These are phyloP conservation scores for Monosporozyma servazzii DNA, from an alignment of 805 yeast species.

Conservation along the genomic window DNA sequence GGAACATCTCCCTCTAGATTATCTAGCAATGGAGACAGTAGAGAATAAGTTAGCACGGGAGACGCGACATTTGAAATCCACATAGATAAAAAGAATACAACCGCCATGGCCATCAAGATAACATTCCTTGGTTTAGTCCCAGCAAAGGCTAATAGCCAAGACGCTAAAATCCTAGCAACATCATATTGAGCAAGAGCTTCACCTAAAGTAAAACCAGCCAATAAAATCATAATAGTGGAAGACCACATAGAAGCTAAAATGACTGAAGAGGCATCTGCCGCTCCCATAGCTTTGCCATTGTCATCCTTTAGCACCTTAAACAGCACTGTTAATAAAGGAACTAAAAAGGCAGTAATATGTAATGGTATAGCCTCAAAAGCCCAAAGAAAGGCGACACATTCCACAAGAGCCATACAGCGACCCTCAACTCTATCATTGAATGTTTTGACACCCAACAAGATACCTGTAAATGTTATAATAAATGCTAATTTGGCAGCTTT, in stretches of 20 bases:
- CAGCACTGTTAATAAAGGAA: constrained; percentile 72
- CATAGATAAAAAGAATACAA: constrained; percentile 78
- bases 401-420: constrained; percentile 59
- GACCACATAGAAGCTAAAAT: constrained; percentile 89
- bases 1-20: constrained; percentile 69
- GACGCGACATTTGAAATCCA: constrained; percentile 97
- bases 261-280: constrained; percentile 55
- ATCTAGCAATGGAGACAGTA: constrained; percentile 76
- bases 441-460: constrained; percentile 50
- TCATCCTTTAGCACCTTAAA: constrained; percentile 51
- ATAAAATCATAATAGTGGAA: constrained; percentile 76
- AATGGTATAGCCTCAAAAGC: constrained; percentile 93
- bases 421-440: constrained; percentile 52
- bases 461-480: constrained; percentile 42
- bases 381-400: constrained; percentile 68
- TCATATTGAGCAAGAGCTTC: constrained; percentile 88
- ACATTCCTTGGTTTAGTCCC: constrained; percentile 79
- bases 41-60: constrained; percentile 82
- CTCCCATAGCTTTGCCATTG: constrained; percentile 45
- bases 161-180: constrained; percentile 83
- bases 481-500: constrained; percentile 42
- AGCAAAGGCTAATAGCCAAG: constrained; percentile 65
- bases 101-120: constrained; percentile 70
- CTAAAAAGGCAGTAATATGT: constrained; percentile 75
- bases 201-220: constrained; percentile 92